Base-by-base conservation (phyloP, 2,329 filamentous ascomycete genomes). In the Calonectria leucothoes region DNA sequence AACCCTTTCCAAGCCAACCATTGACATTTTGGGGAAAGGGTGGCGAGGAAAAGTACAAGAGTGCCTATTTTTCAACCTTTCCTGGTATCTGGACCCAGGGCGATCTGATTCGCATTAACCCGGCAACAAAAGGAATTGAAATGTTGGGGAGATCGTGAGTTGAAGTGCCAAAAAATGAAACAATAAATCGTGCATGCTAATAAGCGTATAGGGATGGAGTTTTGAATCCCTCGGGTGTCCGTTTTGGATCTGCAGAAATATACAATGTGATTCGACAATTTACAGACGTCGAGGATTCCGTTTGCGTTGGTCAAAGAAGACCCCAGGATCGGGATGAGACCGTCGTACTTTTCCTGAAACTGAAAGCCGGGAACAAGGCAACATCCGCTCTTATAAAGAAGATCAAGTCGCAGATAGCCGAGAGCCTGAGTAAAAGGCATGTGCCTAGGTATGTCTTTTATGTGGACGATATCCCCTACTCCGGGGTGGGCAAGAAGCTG, bases 181-280 rank as follows among this genome's bases (percentile, higher is more conserved):
- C 6, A 29, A 42, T n/a, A 17, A 12, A 15, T 2, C 8, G 23
- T 20, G 25, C 37, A 31, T 20, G 25, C 37, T 65, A n/a, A 39
- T 5, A 37, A 20, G 27, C 20, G 11, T 10, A 37, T 17, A 66
- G 69, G 3, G 70, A 72, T 25, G 70, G 70, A n/a, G 70, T 72
- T 7, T 52, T 72, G 25, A 72, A 72, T 33, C 70, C 70, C 25
- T 63, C 66, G 5, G 70, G 70, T 14, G 59, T 72, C 39, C 70
- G 70, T 20, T 72, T 72, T 64, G 70, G 70, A 2, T 69, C 70
- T 1, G 70, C 70, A 3, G 70, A 72, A 31, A 69, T 72, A 23
- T 72, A 72, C 15, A 64, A 65, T n/a, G 49, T 72, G 11, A 51
- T 72, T 10, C 42, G 57, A 7, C 66, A 55, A 7, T 57, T 66